A percentile compares a stretch with the other conserved stretches of the same genome.
phyloP scores from a whole-genome alignment of 768 basidiomycete species.

The Hericium coralloides region DNA sequence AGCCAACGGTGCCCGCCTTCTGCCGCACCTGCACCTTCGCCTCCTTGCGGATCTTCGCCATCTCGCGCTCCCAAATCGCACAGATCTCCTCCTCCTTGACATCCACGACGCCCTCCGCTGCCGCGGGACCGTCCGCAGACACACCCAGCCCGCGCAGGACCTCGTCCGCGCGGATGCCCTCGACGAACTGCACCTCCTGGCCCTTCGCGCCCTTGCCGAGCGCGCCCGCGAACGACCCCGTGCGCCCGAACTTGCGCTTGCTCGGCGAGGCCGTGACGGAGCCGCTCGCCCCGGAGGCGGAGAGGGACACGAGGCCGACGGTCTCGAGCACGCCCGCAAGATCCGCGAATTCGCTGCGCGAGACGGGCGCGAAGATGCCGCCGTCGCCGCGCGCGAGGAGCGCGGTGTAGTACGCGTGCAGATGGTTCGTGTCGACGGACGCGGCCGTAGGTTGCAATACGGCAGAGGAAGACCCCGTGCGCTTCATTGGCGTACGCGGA shows the following conservation, averaged over 20 bases:
- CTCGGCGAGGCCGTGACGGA: conserved; percentile 26
- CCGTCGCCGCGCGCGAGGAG: conserved; percentile 47
- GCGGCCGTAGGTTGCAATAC: conserved; percentile 7
- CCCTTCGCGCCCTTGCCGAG: conserved; percentile 19
- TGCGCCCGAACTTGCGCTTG: conserved; percentile 45
- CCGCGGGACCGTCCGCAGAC: conserved; percentile 14
- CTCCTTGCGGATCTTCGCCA: conserved; percentile 35
- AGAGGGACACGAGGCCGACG: conserved; percentile 48
- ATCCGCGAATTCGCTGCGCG: conserved; percentile 70
- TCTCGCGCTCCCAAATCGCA: conserved; percentile 47
- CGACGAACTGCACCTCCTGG: conserved; percentile 44
- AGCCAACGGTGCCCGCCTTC: conserved; percentile 16
- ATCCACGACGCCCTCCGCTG: conserved; percentile 25
- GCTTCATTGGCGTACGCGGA: conserved; percentile 42
- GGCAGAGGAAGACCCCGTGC: conserved; percentile 26
- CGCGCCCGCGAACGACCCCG: conserved; percentile 44
- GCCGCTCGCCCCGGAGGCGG: conserved; percentile 23
- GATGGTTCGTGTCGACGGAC: conserved; percentile 46
- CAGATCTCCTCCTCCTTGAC: conserved; percentile 42
- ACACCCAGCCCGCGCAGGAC: conserved; percentile 64
- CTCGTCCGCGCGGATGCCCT: conserved; percentile 61
- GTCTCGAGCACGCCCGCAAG: conserved; percentile 66
- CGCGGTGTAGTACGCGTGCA: conserved; percentile 55
- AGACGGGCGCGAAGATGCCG: conserved; percentile 53
- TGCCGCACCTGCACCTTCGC: conserved; percentile 22